phyloP scores from a whole-genome alignment of 148 eudicot genomes.

The Chenopodium suecicum region DNA sequence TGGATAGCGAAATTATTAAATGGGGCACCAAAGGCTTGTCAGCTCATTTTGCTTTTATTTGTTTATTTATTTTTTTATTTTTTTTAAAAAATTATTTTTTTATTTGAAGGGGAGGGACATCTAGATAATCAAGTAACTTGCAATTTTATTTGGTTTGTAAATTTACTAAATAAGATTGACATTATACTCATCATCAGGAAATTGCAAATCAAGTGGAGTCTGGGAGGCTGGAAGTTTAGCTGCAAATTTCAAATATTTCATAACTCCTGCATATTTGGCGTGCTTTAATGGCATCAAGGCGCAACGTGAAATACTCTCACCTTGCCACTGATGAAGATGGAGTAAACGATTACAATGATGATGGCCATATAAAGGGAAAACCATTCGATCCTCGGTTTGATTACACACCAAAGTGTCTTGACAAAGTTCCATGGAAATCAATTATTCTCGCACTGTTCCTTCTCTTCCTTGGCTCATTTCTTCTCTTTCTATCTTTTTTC shows the following conservation, averaged over 20 bases:
- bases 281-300: slow-evolving; percentile 64
- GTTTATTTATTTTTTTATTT: no score
- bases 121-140: no score
- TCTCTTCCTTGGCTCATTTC: slow-evolving; percentile 64
- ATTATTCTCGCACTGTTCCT: slow-evolving; percentile 78
- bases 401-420: slow-evolving; percentile 57
- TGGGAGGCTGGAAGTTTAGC: neutral
- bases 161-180: neutral
- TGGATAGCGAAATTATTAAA: no score
- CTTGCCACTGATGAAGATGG: slow-evolving; percentile 60
- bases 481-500: slow-evolving; percentile 70
- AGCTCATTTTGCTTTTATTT: no score
- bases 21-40: no score
- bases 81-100: no score
- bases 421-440: slow-evolving; percentile 90
- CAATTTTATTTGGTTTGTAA: neutral
- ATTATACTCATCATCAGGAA: neutral
- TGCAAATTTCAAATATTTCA: neutral
- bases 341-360: slow-evolving; percentile 19
- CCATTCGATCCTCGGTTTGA: slow-evolving; percentile 73
- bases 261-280: neutral
- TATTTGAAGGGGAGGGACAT: no score
- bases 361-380: slow-evolving; percentile 27
- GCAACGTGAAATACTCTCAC: slow-evolving; percentile 61
- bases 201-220: no score